These are phyloP conservation scores for Insectozyma bohioensis DNA, from an alignment of 1,139 yeast genomes.

Conservation along the genomic window DNA sequence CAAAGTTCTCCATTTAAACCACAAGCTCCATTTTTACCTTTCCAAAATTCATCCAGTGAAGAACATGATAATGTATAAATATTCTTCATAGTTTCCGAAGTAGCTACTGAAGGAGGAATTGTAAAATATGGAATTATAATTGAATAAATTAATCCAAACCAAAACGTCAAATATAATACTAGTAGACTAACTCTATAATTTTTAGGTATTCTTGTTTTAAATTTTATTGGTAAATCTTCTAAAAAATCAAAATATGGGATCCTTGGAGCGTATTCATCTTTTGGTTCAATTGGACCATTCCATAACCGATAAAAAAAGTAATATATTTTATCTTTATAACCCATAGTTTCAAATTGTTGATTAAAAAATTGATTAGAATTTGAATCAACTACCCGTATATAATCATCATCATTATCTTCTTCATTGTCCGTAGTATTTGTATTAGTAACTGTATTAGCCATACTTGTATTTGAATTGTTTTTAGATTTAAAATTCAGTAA, in stretches of 20 bases:
- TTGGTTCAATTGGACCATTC: constrained; percentile 53
- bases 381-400: background rate
- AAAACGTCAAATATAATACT: constrained; percentile 34
- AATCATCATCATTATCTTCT: background rate
- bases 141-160: constrained; percentile 31
- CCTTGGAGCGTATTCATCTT: constrained; percentile 48
- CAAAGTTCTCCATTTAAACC: constrained; percentile 71
- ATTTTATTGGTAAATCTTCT: constrained; percentile 45
- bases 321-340: constrained; percentile 2
- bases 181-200: constrained; percentile 29
- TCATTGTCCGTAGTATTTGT: constrained; percentile 1
- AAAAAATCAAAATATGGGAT: constrained; percentile 25
- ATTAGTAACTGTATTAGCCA: background rate
- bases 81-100: constrained; percentile 17
- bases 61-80: constrained; percentile 45
- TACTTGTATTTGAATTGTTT: background rate
- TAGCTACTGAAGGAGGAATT: constrained; percentile 27
- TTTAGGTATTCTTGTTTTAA: constrained; percentile 29
- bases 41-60: constrained; percentile 50
- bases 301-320: constrained; percentile 27
- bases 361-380: background rate
- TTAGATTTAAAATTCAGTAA: constrained; percentile 1
- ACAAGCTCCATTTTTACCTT: constrained; percentile 72
- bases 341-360: background rate
- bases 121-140: constrained; percentile 42